phyloP scores from a whole-genome alignment of 1,284 basidiomycete species.

The Grifola frondosa region DNA sequence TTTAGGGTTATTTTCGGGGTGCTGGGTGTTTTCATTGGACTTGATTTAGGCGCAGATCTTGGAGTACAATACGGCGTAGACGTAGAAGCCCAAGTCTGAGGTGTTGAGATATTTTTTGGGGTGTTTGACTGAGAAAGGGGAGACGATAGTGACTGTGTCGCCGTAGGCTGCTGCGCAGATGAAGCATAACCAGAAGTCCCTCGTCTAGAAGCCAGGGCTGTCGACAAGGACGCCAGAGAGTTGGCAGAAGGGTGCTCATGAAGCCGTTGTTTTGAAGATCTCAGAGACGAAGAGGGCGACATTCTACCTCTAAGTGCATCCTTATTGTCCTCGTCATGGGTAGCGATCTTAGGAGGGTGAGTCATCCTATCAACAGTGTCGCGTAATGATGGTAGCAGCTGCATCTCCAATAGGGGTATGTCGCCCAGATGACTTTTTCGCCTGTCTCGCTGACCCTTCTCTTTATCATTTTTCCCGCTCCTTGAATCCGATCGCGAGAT shows the following conservation, averaged over 20 bases:
- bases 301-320: too few relatives aligned
- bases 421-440: constrained; percentile 49
- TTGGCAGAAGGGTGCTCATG: neutral
- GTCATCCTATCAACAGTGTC: constrained; percentile 76
- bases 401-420: constrained; percentile 57
- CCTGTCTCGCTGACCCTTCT: constrained; percentile 24
- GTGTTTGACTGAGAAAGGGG: neutral
- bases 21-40: neutral
- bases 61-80: constrained; percentile 3
- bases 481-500: constrained; percentile 16
- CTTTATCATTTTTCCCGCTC: constrained; percentile 17
- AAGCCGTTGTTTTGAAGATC: neutral
- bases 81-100: constrained; percentile 8
- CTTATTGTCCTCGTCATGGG: constrained; percentile 5
- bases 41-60: constrained; percentile 3
- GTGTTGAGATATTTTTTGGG: constrained; percentile 1
- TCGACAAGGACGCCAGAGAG: neutral
- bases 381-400: constrained; percentile 63
- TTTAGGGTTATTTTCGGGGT: constrained; percentile 5
- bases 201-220: neutral
- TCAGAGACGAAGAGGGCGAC: too few relatives aligned
- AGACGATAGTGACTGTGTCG: neutral
- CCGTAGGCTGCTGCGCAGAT: neutral
- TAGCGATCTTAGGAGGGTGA: constrained; percentile 20
- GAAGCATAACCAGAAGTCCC: neutral